Base-by-base conservation (phyloP, 805 yeast species). In the Candida adriatica region DNA sequence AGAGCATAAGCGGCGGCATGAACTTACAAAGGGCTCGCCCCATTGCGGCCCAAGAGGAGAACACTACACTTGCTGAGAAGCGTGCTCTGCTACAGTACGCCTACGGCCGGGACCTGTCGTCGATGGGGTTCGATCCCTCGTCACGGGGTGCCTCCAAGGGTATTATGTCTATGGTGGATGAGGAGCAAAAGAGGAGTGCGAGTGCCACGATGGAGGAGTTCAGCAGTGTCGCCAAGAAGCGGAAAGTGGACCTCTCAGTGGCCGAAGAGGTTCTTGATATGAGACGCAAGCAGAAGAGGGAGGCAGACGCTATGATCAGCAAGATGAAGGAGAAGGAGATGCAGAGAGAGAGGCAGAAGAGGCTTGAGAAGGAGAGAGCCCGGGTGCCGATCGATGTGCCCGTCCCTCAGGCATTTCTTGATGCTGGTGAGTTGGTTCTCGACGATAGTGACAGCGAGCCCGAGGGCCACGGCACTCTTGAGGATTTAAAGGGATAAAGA, bases 51-150 rank as follows among this genome's bases (percentile, higher is more conserved):
- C 21, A 32, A 2, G 37, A 26, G 31, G 41, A 27, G 38, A 43
- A 24, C 46, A 49, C 25, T 48, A 31, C 36, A 39, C 38, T 31
- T 34, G 50, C 42, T 24, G 49, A 51, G 14, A 41, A 55, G 26
- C 48, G 48, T 27, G 46, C 42, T 4, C 41, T 59, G 10, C 42
- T 62, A 6, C 54, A 54, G 35, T 53, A 57, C 13, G 68, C 71
- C 4, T 59, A 67, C 39, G 58, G 60, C n/a, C 53, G 59, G 3
- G 53, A 64, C 21, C 46, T 72, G 13, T 53, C 56, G 13, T 51
- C 55, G 11, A 49, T 73, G 25, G 80, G 79, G 2, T 73, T 66
- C 43, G 77, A 73, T 48, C 79, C 79, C 3, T 66, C 73, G 11
- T 33, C 47, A 6, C 41, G 37, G 18, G 27, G 55, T 24, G 30